Evolutionary conservation across 1,139 yeast genomes (phyloP), one percentile per base, ranked within the genome.

Genomic region (Pichia sp.): DNA sequence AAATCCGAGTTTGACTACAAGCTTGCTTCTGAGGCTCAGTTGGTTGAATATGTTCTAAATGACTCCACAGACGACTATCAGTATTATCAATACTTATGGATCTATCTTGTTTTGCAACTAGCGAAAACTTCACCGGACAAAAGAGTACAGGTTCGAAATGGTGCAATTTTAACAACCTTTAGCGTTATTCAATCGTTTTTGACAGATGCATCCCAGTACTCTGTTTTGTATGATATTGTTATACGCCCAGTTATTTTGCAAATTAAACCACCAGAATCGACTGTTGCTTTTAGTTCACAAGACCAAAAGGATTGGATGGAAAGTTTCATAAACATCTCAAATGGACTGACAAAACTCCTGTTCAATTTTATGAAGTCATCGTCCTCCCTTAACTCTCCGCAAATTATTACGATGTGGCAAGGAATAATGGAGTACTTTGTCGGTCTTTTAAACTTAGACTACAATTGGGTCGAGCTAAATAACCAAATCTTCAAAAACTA

Each of bases 111-210:
- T 47, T 75, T 78, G 8, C 76, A 82, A 42, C 71, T 92, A 45
- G 83, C 90, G 0, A 76, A 76, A 30, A 77, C 90, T 32, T 79
- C 90, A 0, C 67, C 72, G 32, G 95, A 88, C 62, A 62, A 75
- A 1, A 77, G 96, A 54, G 80, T 86, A 0, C 96, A 90, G 62
- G 96, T 92, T 1, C 77, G 95, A 60, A 90, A 90, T 65, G 97
- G 97, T 1, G 84, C 97, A 0, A 80, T 90, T 32, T 96, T 90
- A 66, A 92, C 96, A 0, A 82, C 90, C 62, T 89, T 89, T 70
- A 83, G 92, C 61, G 85, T 92, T 45, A 77, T 90, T 57, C 95
- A 89, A 54, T 83, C 92, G 1, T 93, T 88, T 68, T 90, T 93
- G 0, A 66, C 71, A 11, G 72, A 75, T 40, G 72, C 85, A 43